Conservation (phyloP, 306 rosid genomes). For the Hippophae tibetana region DNA sequence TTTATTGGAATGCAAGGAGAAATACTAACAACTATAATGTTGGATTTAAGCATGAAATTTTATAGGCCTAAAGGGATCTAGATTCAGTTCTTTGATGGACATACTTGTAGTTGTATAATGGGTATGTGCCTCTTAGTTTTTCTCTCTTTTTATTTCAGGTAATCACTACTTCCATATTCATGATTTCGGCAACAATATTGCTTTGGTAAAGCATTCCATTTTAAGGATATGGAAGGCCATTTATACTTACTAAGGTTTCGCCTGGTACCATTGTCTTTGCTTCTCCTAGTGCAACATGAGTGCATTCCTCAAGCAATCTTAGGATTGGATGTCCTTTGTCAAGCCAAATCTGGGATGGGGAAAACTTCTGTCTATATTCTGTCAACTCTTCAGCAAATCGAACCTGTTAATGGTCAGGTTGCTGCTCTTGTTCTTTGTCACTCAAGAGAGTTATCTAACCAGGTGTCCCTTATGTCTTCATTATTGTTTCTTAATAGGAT, state of each 20-base stretch:
- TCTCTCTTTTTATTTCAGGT: conserved; percentile 50
- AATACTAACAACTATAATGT: no score
- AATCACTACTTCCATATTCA: conserved; percentile 42
- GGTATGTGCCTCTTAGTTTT: not conserved
- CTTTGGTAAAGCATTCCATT: conserved; percentile 56
- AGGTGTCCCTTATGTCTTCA: conserved; percentile 34
- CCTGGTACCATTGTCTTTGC: conserved; percentile 60
- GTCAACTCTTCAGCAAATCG: conserved; percentile 90
- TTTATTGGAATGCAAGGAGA: no score
- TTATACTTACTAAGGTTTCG: conserved; percentile 72
- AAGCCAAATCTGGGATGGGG: conserved; percentile 99
- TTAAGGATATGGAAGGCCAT: conserved; percentile 50
- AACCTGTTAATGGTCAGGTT: conserved; percentile 92
- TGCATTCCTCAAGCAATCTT: conserved; percentile 99
- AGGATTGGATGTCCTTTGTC: conserved; percentile 98
- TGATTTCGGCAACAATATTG: conserved; percentile 58
- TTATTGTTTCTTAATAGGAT: not conserved
- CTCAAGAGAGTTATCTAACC: conserved; percentile 90
- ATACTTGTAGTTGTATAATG: no score
- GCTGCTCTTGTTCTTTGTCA: conserved; percentile 92
- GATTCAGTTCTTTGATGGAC: no score
- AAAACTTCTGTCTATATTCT: conserved; percentile 98
- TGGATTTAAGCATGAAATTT: no score
- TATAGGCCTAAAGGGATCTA: no score
- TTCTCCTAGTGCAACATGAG: conserved; percentile 98